phyloP scores from a whole-genome alignment of 176 grass and related monocot species.

The Bothriochloa decipiens region DNA sequence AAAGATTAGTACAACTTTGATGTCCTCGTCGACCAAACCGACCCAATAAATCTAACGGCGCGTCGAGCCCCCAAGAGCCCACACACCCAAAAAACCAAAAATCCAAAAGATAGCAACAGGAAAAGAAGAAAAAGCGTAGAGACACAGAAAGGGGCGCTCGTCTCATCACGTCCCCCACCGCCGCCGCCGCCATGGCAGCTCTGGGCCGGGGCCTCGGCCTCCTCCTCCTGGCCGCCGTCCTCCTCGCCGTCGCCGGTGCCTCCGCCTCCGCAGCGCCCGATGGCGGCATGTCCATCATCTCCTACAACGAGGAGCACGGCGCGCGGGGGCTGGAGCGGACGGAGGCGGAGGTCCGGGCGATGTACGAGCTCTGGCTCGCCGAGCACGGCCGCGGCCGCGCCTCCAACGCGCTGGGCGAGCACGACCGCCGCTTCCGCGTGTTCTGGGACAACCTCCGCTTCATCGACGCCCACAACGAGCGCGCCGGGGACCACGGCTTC shows the following conservation, averaged over 20 bases:
- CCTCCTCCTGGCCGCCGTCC: neutral
- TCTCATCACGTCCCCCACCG: conserved; percentile 19
- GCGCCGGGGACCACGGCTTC: conserved; percentile 34
- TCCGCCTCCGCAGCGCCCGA: neutral
- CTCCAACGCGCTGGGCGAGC: conserved; percentile 64
- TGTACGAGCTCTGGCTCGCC: conserved; percentile 72
- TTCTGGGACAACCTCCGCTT: conserved; percentile 91
- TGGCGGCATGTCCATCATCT: conserved; percentile 81
- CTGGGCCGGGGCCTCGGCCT: conserved; percentile 19
- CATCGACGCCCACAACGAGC: conserved; percentile 81
- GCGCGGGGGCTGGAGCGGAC: conserved; percentile 51
- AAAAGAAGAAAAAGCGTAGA: neutral
- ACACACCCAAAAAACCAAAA: neutral
- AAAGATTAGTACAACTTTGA: neutral
- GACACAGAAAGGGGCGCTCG: conserved; percentile 43
- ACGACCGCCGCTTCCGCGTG: conserved; percentile 56
- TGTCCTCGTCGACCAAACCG: neutral
- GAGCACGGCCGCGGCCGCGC: conserved; percentile 39
- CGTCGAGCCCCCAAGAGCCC: neutral
- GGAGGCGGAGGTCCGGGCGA: conserved; percentile 51
- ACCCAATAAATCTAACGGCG: conserved; percentile 32
- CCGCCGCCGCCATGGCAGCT: conserved; percentile 42
- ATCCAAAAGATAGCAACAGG: no score
- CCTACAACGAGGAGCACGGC: conserved; percentile 61
- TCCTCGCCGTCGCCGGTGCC: neutral